Conservation (phyloP, 768 basidiomycete species). For the Podaxis carcinomalis region DNA sequence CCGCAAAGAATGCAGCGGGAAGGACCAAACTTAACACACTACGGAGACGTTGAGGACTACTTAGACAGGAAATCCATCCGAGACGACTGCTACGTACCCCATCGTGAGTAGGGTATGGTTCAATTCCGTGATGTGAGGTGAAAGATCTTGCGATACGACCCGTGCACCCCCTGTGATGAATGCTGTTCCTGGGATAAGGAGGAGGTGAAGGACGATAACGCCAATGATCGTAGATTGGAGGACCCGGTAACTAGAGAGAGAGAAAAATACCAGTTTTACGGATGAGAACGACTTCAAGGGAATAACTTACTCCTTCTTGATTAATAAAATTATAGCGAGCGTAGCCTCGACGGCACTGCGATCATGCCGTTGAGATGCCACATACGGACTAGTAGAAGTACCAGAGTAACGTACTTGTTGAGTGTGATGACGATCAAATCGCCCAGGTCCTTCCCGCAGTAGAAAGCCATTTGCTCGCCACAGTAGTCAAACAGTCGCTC, state of each 20-base stretch:
- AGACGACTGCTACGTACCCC: conserved; percentile 40
- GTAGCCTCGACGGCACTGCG: conserved; percentile 66
- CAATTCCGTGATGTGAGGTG: conserved; percentile 59
- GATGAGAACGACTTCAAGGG: neutral
- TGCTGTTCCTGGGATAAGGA: conserved; percentile 65
- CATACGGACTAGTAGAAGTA: neutral
- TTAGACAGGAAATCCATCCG: neutral
- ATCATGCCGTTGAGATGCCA: conserved; percentile 4
- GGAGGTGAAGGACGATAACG: conserved; percentile 68
- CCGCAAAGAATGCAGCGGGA: conserved; percentile 66
- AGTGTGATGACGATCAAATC: conserved; percentile 63
- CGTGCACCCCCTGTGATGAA: conserved; percentile 73
- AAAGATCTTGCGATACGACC: conserved; percentile 62
- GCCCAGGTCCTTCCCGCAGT: conserved; percentile 58
- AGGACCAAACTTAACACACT: conserved; percentile 62
- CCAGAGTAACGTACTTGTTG: conserved; percentile 50
- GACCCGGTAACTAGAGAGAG: conserved; percentile 43
- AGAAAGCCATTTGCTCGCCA: conserved; percentile 51
- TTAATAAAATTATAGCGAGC: conserved; percentile 63
- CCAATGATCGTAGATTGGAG: conserved; percentile 70
- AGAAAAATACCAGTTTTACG: neutral
- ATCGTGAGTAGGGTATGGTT: conserved; percentile 68
- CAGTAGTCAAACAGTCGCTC: conserved; percentile 66
- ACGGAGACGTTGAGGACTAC: neutral
- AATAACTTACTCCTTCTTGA: conserved; percentile 60